Evolutionary conservation across 2,329 filamentous ascomycete species (phyloP), one percentile per base, ranked within the genome.

Genomic region (Ceratocystis variospora): DNA sequence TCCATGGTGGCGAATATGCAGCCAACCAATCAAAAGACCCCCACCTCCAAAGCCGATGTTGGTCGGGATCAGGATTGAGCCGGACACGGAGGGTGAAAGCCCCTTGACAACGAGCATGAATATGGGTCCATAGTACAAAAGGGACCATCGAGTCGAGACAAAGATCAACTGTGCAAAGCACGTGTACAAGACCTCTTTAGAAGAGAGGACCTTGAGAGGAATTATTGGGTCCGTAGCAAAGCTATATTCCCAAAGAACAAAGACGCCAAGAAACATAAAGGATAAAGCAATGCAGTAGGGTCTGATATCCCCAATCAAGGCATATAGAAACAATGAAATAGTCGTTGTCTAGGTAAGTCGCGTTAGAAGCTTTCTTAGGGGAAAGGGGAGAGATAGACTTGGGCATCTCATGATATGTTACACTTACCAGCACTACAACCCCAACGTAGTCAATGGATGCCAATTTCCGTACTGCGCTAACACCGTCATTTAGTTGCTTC

Each of bases 51-150:
- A 95, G 1, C 89, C 90, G 5, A 84, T 73, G 74, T 95, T 95
- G 0, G 90, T 94, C 0, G 90, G 89, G 61, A 95, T 83, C 5
- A 95, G 80, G 45, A 93, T 86, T 3, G 87, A 81, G 2, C 90
- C 90, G 1, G 89, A 87, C 1, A 83, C 78, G 0, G 88, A 86
- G 0, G 88, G 87, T 0, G 81, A 76, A 77, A 87, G 87, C 66
- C 83, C 83, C 1, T 86, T 83, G 1, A 94, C 86, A 2, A 88
- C 87, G 67, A 94, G 84, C 44, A 89, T 87, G 71, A 90, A 92
- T 55, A 90, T 84, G 0, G 90, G 90, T 0, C 87, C 82, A 75
- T 90, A 95, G 77, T 91, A 94, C 6, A 95, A 79, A 1, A 95
- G 80, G 5, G 81, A 81, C 90, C 89, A 95, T 67, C 90, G 86